Percentiles rank a stretch among this genome's conserved stretches.
Evolutionary conservation across 169 alveolate genomes (phyloP).

Genomic region (Babesia bigemina): DNA sequence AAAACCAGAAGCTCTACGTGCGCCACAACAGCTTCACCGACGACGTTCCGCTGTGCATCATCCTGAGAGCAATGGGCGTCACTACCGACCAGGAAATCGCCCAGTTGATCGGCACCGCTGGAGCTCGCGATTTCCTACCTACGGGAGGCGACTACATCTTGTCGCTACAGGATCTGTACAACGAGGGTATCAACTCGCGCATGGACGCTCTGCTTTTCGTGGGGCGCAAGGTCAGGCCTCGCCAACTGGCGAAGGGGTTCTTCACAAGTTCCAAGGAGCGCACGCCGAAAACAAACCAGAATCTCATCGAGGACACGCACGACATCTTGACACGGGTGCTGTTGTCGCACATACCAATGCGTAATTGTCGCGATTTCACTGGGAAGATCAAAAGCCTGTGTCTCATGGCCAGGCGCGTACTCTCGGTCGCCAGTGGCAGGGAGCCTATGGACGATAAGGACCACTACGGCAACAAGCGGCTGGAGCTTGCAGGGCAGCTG

Average conservation of each 20-base stretch:
- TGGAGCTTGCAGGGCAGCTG: conserved; percentile 98
- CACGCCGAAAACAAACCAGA: conserved; percentile 79
- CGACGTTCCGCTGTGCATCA: conserved; percentile 94
- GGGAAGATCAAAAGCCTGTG: conserved; percentile 91
- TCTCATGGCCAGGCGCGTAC: conserved; percentile 95
- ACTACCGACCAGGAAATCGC: conserved; percentile 98
- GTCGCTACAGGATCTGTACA: conserved; percentile 61
- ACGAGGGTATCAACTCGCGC: conserved; percentile 70
- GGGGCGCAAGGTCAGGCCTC: conserved; percentile 84
- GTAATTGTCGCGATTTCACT: conserved; percentile 84
- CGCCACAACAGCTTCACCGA: conserved; percentile 94
- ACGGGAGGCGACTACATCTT: conserved; percentile 42
- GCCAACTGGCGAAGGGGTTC: conserved; percentile 81
- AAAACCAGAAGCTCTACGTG: conserved; percentile 90
- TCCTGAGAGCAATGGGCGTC: conserved; percentile 98
- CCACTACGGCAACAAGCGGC: conserved; percentile 99
- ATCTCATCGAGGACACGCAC: conserved; percentile 90
- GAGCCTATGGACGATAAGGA: conserved; percentile 97
- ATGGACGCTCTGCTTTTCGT: conserved; percentile 77
- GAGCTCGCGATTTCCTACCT: conserved; percentile 17
- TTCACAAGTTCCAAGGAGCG: conserved; percentile 78
- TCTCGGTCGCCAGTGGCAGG: conserved; percentile 87
- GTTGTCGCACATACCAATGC: conserved; percentile 91
- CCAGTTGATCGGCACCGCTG: conserved; percentile 91
- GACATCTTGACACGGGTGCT: conserved; percentile 91